phyloP scores from a whole-genome alignment of 73 alveolate genomes.

The Blepharisma japonicum region DNA sequence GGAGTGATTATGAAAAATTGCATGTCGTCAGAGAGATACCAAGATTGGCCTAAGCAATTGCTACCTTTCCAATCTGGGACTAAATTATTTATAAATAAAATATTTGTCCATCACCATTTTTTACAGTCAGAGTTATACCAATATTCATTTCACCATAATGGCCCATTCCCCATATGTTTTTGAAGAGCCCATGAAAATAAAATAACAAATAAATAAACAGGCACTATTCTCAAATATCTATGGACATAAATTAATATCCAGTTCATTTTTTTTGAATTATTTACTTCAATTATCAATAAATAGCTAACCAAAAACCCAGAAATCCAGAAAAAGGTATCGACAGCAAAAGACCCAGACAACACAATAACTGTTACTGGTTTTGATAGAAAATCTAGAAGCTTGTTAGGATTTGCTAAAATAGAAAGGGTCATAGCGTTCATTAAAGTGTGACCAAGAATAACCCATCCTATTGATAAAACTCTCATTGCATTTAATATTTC shows the following conservation, averaged over 20 bases:
- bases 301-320: constrained; percentile 38
- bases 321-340: constrained; percentile 43
- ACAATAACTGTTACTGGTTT: background rate
- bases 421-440: background rate
- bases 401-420: background rate
- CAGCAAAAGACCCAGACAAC: constrained; percentile 33
- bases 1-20: constrained; percentile 38
- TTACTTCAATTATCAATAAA: constrained; percentile 28
- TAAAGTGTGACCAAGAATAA: background rate
- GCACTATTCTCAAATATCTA: constrained; percentile 32
- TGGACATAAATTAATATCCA: constrained; percentile 33
- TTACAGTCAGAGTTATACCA: background rate
- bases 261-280: constrained; percentile 6
- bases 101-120: constrained; percentile 35
- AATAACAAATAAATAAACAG: constrained; percentile 18
- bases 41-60: constrained; percentile 38
- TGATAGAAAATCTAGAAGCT: background rate
- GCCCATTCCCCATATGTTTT: constrained; percentile 36
- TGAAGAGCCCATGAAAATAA: constrained; percentile 4
- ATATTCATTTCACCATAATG: constrained; percentile 31
- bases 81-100: constrained; percentile 37
- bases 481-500: background rate
- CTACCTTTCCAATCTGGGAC: constrained; percentile 24
- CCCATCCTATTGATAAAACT: constrained; percentile 3
- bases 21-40: constrained; percentile 53